Percentiles rank a stretch among this genome's conserved stretches.
These are phyloP conservation scores for Pseudogymnoascus sp. DNA, from an alignment of 2,329 filamentous ascomycete species.

Conservation along the genomic window DNA sequence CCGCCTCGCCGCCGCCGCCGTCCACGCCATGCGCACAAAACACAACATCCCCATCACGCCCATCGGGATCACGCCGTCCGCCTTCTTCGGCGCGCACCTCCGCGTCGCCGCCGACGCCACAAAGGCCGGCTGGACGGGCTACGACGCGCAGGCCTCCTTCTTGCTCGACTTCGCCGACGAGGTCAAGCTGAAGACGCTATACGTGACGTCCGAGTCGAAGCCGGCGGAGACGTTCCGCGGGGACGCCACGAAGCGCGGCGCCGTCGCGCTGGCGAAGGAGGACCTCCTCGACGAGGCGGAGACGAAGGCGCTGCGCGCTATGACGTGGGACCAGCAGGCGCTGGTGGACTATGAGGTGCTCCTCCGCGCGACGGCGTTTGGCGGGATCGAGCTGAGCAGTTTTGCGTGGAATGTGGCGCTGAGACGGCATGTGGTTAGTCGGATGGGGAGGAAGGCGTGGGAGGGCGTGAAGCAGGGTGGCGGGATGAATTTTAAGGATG, in stretches of 20 bases:
- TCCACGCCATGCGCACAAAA: conserved; percentile 25
- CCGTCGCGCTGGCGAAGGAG: conserved; percentile 35
- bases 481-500: conserved; percentile 13
- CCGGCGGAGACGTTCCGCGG: conserved; percentile 29
- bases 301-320: conserved; percentile 25
- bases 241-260: conserved; percentile 27
- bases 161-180: conserved; percentile 28
- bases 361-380: conserved; percentile 34
- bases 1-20: conserved; percentile 26
- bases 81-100: conserved; percentile 33
- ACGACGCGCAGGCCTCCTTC: conserved; percentile 27
- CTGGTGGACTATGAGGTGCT: conserved; percentile 44
- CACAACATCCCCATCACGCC: conserved; percentile 22
- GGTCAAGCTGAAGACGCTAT: conserved; percentile 27
- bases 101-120: conserved; percentile 30
- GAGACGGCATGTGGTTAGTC: conserved; percentile 25
- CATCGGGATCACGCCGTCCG: conserved; percentile 19
- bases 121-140: conserved; percentile 28
- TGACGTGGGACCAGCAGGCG: conserved; percentile 41
- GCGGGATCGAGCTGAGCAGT: conserved; percentile 35
- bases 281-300: conserved; percentile 34
- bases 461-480: neutral
- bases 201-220: conserved; percentile 33
- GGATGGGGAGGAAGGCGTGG: conserved; percentile 10
- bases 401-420: conserved; percentile 39